Base-by-base conservation (phyloP, 2,329 filamentous ascomycete genomes). In the Epichloe elymi region DNA sequence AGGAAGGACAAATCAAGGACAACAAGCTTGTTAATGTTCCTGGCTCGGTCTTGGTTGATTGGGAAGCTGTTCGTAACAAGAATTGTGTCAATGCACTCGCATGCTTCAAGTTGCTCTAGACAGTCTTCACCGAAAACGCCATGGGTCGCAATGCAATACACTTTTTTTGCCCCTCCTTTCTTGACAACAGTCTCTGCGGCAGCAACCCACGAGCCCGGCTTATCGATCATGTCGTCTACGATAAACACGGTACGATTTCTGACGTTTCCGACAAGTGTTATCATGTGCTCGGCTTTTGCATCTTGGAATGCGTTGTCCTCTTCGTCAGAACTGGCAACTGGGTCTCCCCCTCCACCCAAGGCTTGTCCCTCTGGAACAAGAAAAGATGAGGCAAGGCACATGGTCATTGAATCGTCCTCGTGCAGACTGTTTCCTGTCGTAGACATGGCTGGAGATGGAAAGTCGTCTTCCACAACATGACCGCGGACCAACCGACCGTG, bases 151-250 rank as follows among this genome's bases (percentile, higher is more conserved):
- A 98, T 95, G 74, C 89, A 95, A 69, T 95, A 97, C 37, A 98
- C 93, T 68, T 93, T 60, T 87, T 23, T 95, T 1, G 93, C 93
- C 43, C 82, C 80, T 57, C 93, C 94, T 56, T 86, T 82, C 74
- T 97, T 97, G 49, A 95, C 87, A 2, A 95, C 91, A 1, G 90
- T 95, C 73, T 98, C 93, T 12, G 93, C 93, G 6, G 93, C 93
- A 5, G 91, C 91, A 58, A 98, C 94, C 93, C 93, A 98, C 6
- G 88, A 95, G 14, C 86, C 88, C 10, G 89, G 83, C 71, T 95
- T 96, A 71, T 98, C 93, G 62, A 98, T 96, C 86, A 98, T 97
- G 66, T 98, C 93, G 65, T 98, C 93, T 47, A 98, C 86, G 54
- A 98, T 89, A 64, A 98, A 85, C 50, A 97, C 93, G 0, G 88